Evolutionary conservation across 306 rosid genomes (phyloP), one percentile per base, ranked within the genome.

Genomic region (Lagenaria siceraria): DNA sequence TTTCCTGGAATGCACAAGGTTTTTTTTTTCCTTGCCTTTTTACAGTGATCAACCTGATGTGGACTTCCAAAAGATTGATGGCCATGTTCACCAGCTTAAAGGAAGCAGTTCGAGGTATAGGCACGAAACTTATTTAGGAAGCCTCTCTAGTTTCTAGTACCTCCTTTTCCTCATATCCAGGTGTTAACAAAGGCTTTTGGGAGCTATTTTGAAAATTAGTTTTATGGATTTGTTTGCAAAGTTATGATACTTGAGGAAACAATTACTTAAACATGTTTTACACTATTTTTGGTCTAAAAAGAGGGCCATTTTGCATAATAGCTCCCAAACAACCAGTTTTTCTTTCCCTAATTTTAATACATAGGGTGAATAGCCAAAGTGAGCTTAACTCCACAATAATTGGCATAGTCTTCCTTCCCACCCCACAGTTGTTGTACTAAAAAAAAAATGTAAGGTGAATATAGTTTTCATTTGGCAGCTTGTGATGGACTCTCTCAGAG

Each of bases 81-180:
- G 98, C 49, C 91, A 88, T 88, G 98, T 92, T 82, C 98, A 96
- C 85, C 99, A 92, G 87, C 85, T 96, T 49, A 96, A 96, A 90
- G 98, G 99, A 58, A 96, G 99, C 90, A 92, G 97, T 85, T 90
- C 99, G 74, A 96, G 99, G 99, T 96, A 46, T 46, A 86, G n/a
- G 61, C 12, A 27, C 29, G 21, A 17, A 48, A 15, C 42, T 71
- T 64, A 14, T 31, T 7, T 10, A 10, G 6, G 9, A 33, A 63
- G 43, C 22, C 22, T 66, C 74, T 66, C 21, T 9, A 51, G 21
- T 66, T 52, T 66, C 21, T 9, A 51, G 21, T 65, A 36, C 73
- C 29, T 36, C 9, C 1, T 66, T 40, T n/a, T n/a, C 74, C 31
- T 36, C 10, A 21, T 66, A 21, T 40, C 33, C 33, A 40, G 12